Base-by-base conservation (phyloP, 1,284 basidiomycete genomes). In the Thecaphora thlaspeos region DNA sequence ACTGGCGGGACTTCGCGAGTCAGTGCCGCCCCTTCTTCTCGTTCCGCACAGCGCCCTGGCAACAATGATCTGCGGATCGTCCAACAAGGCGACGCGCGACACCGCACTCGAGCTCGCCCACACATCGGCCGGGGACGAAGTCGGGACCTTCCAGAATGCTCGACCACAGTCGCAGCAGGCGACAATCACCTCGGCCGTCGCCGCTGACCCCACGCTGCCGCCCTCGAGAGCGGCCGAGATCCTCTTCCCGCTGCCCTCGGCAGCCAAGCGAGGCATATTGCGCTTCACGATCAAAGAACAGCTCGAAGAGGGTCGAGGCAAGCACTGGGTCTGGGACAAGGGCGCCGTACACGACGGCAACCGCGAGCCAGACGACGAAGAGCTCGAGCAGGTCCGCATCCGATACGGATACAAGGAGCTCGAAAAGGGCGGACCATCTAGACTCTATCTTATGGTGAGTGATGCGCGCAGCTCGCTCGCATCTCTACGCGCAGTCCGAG, bases 301-400 rank as follows among this genome's bases (percentile, higher is more conserved):
- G 58, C 56, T 71, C 62, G 58, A 70, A 55, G 58, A 70, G 26
- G 65, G 68, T 2, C 58, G 75, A 32, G 71, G 66, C 11, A 65
- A 63, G 42, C 57, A 70, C 41, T 77, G 75, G 75, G 53, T 68
- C 37, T 77, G 75, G 75, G 59, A 71, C 52, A 64, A 71, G 24
- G 73, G 75, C 26, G 75, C 75, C 5, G 61, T 70, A 1, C 62
- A 71, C 30, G 41, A 58, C 3, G 48, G 46, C 28, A 77, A 77
- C 34, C 32, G 42, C n/a, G 58, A 68, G 32, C 75, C 75, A 0
- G 64, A 69, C n/a, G 63, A 71, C 3, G 53, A 71, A 0, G 75
- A 77, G 55, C 55, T 74, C 28, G 57, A 68, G n/a, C 48, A 44
- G 2, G 61, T 75, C 19, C 51, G 75, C n/a, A 42, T 49, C 4